Conservation (phyloP, 2,329 filamentous ascomycete species). For the Talaromyces amestolkiae region DNA sequence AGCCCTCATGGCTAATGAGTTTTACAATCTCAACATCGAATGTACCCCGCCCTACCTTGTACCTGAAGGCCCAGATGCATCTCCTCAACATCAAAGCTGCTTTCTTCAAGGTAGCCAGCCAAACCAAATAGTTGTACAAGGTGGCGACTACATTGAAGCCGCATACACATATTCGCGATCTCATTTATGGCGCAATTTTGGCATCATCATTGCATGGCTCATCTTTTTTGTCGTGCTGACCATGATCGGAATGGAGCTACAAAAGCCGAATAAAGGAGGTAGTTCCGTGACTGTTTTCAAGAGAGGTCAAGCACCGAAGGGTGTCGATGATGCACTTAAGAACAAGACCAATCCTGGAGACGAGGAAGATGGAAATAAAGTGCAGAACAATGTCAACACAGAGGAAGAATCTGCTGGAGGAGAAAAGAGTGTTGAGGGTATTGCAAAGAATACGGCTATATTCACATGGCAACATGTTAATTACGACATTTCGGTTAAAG, state of each 20-base stretch:
- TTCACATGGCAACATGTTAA: constrained; percentile 84
- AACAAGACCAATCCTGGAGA: constrained; percentile 42
- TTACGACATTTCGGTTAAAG: constrained; percentile 59
- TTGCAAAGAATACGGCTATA: constrained; percentile 66
- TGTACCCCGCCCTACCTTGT: constrained; percentile 58
- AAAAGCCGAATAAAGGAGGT: constrained; percentile 77
- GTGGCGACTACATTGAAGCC: constrained; percentile 55
- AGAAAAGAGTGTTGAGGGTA: constrained; percentile 43
- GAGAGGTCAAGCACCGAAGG: constrained; percentile 55
- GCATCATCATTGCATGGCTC: constrained; percentile 74
- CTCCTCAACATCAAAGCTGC: constrained; percentile 57
- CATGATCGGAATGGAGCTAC: constrained; percentile 72
- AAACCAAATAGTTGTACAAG: constrained; percentile 53
- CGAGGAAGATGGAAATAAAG: constrained; percentile 51
- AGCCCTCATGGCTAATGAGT: constrained; percentile 68
- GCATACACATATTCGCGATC: constrained; percentile 55
- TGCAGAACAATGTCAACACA: constrained; percentile 21
- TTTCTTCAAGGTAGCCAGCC: constrained; percentile 57
- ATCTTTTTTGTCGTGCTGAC: constrained; percentile 73
- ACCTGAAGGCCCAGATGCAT: constrained; percentile 49
- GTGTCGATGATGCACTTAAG: constrained; percentile 57
- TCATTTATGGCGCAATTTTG: constrained; percentile 71
- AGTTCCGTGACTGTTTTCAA: constrained; percentile 62
- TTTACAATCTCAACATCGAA: constrained; percentile 56
- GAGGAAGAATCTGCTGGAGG: constrained; percentile 23